phyloP scores from a whole-genome alignment of 2,329 filamentous ascomycete species.

The Apiospora arundinis region DNA sequence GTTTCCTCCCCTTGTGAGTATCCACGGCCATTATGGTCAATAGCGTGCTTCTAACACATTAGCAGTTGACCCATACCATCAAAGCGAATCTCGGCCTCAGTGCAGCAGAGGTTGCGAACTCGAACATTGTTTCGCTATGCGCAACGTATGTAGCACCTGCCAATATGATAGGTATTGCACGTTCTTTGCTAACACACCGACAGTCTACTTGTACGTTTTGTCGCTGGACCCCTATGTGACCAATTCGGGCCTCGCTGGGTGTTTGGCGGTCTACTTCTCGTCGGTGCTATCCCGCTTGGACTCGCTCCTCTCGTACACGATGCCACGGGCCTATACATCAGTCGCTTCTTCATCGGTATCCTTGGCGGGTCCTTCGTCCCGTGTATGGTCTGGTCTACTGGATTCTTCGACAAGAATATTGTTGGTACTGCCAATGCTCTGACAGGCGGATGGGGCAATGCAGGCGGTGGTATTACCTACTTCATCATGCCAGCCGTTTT shows the following conservation, averaged over 20 bases:
- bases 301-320: constrained; percentile 79
- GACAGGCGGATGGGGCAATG: constrained; percentile 84
- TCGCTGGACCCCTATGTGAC: constrained; percentile 87
- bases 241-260: constrained; percentile 80
- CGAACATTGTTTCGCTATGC: constrained; percentile 83
- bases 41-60: constrained; percentile 24
- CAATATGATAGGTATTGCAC: background rate
- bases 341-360: constrained; percentile 82
- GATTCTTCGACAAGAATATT: constrained; percentile 91
- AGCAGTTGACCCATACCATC: constrained; percentile 74
- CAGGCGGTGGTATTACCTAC: constrained; percentile 89
- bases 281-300: constrained; percentile 81
- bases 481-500: constrained; percentile 93
- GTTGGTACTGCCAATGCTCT: constrained; percentile 89
- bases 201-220: constrained; percentile 75
- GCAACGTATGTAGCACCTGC: constrained; percentile 58
- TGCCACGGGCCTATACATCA: constrained; percentile 70
- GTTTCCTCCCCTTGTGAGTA: constrained; percentile 79
- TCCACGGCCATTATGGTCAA: constrained; percentile 9
- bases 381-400: constrained; percentile 91
- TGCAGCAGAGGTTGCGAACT: constrained; percentile 78
- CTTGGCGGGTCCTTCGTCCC: constrained; percentile 81
- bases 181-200: constrained; percentile 15
- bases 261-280: constrained; percentile 78
- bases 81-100: constrained; percentile 77